Percentiles rank a stretch among this genome's conserved stretches.
Evolutionary conservation across 768 basidiomycete species (phyloP).

Genomic region (Brasilioporus rufonigricans): DNA sequence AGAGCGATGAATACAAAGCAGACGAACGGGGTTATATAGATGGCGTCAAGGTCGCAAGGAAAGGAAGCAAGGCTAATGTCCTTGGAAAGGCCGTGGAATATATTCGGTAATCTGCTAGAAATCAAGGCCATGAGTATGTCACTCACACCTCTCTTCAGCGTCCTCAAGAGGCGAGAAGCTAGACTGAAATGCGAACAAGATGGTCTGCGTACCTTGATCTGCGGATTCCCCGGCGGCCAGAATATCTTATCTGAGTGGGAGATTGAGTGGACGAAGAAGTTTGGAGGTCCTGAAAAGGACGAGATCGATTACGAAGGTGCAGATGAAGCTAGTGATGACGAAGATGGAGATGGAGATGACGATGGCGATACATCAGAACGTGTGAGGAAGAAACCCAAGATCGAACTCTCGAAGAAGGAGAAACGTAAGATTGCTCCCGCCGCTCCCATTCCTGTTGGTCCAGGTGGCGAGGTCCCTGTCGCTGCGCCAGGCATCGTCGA

Average conservation of each 20-base stretch:
- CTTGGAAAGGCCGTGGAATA: conserved; percentile 90
- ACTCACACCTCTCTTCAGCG: conserved; percentile 39
- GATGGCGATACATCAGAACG: conserved; percentile 41
- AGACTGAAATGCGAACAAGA: conserved; percentile 73
- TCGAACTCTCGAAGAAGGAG: conserved; percentile 45
- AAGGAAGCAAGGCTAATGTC: conserved; percentile 89
- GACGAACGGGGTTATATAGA: conserved; percentile 86
- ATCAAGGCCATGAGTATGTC: neutral
- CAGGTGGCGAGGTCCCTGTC: conserved; percentile 26
- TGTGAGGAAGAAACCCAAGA: conserved; percentile 64
- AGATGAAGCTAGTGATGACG: conserved; percentile 45
- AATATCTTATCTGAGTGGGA: conserved; percentile 76
- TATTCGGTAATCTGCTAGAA: conserved; percentile 48
- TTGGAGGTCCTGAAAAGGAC: conserved; percentile 78
- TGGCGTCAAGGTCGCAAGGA: conserved; percentile 88
- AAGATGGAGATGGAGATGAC: conserved; percentile 40
- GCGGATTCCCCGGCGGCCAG: conserved; percentile 71
- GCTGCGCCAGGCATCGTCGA: conserved; percentile 42
- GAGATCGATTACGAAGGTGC: conserved; percentile 48
- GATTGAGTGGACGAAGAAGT: conserved; percentile 64
- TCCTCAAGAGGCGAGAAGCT: conserved; percentile 74
- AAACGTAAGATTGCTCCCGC: conserved; percentile 33
- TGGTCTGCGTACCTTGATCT: conserved; percentile 66
- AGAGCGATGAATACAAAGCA: conserved; percentile 48
- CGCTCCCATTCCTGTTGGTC: conserved; percentile 18